A percentile compares a stretch with the other conserved stretches of the same genome.
Conservation (phyloP, 345 rosid species). For the Kandelia obovata region DNA sequence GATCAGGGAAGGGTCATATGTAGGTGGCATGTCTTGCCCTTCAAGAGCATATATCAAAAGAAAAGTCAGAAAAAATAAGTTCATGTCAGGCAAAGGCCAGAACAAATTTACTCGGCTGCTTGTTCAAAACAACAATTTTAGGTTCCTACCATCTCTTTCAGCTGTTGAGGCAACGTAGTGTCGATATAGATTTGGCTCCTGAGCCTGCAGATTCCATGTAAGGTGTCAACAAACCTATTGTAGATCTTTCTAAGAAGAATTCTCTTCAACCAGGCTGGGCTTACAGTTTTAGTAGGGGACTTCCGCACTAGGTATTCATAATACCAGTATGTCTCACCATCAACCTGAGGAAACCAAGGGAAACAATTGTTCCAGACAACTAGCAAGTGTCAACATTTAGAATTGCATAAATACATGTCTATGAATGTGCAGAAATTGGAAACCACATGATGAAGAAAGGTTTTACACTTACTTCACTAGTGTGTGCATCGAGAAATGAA, state of each 20-base stretch:
- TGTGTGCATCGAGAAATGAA: constrained; percentile 79
- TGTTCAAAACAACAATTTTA: constrained; percentile 5
- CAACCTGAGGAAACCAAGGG: constrained; percentile 41
- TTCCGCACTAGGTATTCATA: constrained; percentile 88
- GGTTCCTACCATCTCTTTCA: constrained; percentile 79
- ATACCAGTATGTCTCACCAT: constrained; percentile 87
- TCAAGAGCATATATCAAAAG: no score
- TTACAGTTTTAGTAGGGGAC: constrained; percentile 72
- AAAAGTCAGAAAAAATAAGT: background rate
- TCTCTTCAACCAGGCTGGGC: constrained; percentile 16
- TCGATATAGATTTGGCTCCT: constrained; percentile 71
- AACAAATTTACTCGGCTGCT: background rate
- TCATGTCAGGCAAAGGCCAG: background rate
- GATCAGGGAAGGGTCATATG: no score
- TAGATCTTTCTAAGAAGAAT: background rate
- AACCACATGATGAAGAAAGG: constrained; percentile 12
- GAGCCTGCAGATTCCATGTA: constrained; percentile 48
- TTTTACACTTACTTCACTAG: constrained; percentile 48
- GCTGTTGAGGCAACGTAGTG: constrained; percentile 77
- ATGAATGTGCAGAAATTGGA: background rate
- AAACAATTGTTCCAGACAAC: background rate
- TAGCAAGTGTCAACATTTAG: background rate
- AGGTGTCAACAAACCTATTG: constrained; percentile 9
- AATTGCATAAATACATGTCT: background rate
- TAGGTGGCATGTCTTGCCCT: no score